These are phyloP conservation scores for Penicillium argentinense DNA, from an alignment of 495 filamentous ascomycete genomes.

Conservation along the genomic window DNA sequence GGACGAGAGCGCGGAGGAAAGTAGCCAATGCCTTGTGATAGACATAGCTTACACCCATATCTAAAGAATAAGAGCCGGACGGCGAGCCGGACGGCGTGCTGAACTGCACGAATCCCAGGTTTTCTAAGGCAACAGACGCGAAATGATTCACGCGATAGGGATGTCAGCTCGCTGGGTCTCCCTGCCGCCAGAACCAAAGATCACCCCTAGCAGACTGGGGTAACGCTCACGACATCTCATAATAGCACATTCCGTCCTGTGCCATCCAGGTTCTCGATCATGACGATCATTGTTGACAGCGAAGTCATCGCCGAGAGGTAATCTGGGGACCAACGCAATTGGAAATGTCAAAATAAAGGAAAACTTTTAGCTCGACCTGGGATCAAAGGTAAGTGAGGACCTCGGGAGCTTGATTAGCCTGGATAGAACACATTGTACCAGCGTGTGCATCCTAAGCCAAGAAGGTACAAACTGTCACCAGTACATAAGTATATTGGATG, in stretches of 20 bases:
- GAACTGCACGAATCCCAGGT: too few relatives aligned
- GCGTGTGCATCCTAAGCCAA: too few relatives aligned
- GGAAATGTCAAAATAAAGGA: too few relatives aligned
- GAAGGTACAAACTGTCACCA: too few relatives aligned
- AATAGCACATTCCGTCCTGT: neutral
- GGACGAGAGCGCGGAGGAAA: slow-evolving; percentile 20
- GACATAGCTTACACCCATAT: slow-evolving; percentile 15
- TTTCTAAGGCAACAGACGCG: neutral
- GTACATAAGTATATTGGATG: too few relatives aligned
- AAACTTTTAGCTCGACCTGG: too few relatives aligned
- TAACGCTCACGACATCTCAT: neutral
- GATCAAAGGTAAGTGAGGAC: too few relatives aligned
- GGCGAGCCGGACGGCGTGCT: too few relatives aligned
- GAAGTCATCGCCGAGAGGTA: neutral
- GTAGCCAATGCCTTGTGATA: slow-evolving; percentile 16
- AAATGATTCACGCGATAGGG: neutral
- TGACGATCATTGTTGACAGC: neutral
- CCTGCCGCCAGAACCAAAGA: neutral
- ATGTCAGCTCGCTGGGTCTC: neutral
- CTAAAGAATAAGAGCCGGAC: too few relatives aligned
- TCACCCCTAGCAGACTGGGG: neutral
- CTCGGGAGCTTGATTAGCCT: too few relatives aligned
- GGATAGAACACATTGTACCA: too few relatives aligned
- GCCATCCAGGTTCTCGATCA: neutral
- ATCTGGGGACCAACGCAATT: too few relatives aligned